Conservation (phyloP, 495 filamentous ascomycete genomes). For the Diplogelasinospora grovesii region DNA sequence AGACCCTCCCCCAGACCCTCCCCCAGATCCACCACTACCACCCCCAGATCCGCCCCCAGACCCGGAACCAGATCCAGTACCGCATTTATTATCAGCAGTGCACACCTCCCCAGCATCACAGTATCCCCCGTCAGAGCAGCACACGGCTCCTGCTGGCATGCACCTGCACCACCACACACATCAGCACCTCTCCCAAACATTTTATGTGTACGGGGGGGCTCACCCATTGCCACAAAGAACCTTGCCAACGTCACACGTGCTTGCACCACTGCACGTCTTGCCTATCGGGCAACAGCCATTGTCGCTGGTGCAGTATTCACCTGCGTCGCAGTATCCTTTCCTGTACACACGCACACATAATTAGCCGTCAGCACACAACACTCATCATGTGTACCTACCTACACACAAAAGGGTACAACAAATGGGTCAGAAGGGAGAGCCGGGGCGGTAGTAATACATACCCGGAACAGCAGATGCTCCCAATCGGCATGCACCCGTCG, state of each 20-base stretch:
- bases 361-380: not conserved
- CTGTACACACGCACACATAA: not conserved
- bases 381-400: too few species aligned
- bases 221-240: constrained; percentile 6
- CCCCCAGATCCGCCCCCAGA: constrained; percentile 2
- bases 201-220: not conserved
- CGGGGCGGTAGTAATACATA: not conserved
- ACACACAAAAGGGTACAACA: too few species aligned
- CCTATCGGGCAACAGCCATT: constrained; percentile 17
- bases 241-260: constrained; percentile 11
- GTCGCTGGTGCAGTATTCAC: constrained; percentile 14
- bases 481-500: constrained; percentile 2
- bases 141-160: constrained; percentile 16
- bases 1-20: not conserved
- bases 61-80: not conserved
- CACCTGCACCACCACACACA: constrained; percentile 4
- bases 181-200: not conserved
- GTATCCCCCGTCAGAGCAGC: constrained; percentile 16
- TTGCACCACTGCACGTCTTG: constrained; percentile 8
- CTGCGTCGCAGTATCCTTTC: constrained; percentile 13
- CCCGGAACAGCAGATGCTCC: not conserved
- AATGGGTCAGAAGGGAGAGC: too few species aligned
- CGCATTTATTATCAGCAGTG: constrained; percentile 3
- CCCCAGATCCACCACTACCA: not conserved
- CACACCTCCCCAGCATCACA: constrained; percentile 15